Evolutionary conservation across 2,329 filamentous ascomycete species (phyloP), one percentile per base, ranked within the genome.

Genomic region (Penicillium sp.): DNA sequence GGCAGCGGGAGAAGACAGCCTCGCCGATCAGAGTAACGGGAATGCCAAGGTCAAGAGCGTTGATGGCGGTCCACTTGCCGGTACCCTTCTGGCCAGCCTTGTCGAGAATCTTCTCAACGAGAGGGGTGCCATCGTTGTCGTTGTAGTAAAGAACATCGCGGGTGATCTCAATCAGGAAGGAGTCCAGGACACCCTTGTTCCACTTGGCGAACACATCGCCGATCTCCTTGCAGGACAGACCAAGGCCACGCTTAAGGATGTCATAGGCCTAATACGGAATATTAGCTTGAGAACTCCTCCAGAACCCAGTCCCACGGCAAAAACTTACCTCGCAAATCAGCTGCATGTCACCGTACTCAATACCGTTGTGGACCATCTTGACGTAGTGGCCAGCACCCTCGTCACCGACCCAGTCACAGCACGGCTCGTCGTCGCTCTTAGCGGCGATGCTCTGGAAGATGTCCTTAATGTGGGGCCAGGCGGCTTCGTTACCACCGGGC

Each of bases 301-400:
- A 10, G 39, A 37, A 10, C 28, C n/a, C 5, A 15, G 1, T 47
- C 13, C 13, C 3, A 24, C n/a, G 15, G 28, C 27, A 24, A 20
- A 18, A 46, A 23, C 55, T 45, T 43, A 57, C 92, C 86, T 98
- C 93, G 77, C 87, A 95, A 74, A 98, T 98, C 69, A 98, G 83
- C 82, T 98, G 93, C 93, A 98, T 98, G 80, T 98, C 93, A 84
- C 93, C 93, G 74, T 98, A 98, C 80, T 98, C 93, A 67, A 98
- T 98, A 83, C 93, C 93, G 79, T 98, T 98, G 87, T 98, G 93
- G 58, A 98, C 93, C 93, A 98, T 98, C 88, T 98, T 98, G 81
- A 98, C 92, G 82, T 96, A 98, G 86, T 98, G 93, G 66, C 93
- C 93, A 78, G 93, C 89, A 84, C 93, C 93, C 76, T 97, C 90